A percentile compares a stretch with the other conserved stretches of the same genome.
Conservation (phyloP, 1,139 yeast genomes). For the Hanseniaspora gamundiae region DNA sequence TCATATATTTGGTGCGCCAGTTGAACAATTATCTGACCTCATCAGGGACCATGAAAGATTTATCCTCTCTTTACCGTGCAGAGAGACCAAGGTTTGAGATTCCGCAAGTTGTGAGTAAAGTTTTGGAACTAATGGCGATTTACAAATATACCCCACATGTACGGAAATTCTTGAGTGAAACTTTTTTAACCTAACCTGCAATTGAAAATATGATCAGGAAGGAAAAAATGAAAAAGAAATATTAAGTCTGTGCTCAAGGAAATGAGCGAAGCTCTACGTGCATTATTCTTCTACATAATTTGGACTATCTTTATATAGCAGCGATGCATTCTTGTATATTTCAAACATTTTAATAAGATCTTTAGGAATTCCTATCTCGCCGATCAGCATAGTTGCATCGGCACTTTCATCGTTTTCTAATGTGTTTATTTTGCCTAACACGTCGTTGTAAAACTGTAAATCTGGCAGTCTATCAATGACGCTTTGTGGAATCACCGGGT, state of each 20-base stretch:
- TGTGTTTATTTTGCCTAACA: constrained; percentile 11
- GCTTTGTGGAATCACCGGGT: constrained; percentile 11
- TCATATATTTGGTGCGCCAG: constrained; percentile 48
- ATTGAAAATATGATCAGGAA: constrained; percentile 39
- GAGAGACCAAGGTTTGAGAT: constrained; percentile 46
- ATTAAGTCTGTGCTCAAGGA: too few relatives aligned
- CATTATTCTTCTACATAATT: constrained; percentile 7
- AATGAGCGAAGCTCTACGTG: too few relatives aligned
- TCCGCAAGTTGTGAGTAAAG: constrained; percentile 45
- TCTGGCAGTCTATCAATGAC: constrained; percentile 15
- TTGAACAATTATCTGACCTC: constrained; percentile 52
- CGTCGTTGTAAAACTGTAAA: constrained; percentile 19
- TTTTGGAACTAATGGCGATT: constrained; percentile 49
- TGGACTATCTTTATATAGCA: constrained; percentile 18
- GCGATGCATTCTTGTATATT: constrained; percentile 18
- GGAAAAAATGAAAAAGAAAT: constrained; percentile 4
- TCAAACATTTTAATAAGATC: constrained; percentile 19
- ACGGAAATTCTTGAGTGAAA: constrained; percentile 55
- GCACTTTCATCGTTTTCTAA: constrained; percentile 7
- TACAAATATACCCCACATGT: constrained; percentile 56
- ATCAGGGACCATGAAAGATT: constrained; percentile 50
- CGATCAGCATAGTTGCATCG: constrained; percentile 2
- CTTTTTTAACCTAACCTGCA: constrained; percentile 46
- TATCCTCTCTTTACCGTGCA: constrained; percentile 42
- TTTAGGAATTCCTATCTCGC: constrained; percentile 15